A percentile compares a stretch with the other conserved stretches of the same genome.
These are phyloP conservation scores for Plasmodium gonderi DNA, from an alignment of 169 alveolate genomes.

Conservation along the genomic window DNA sequence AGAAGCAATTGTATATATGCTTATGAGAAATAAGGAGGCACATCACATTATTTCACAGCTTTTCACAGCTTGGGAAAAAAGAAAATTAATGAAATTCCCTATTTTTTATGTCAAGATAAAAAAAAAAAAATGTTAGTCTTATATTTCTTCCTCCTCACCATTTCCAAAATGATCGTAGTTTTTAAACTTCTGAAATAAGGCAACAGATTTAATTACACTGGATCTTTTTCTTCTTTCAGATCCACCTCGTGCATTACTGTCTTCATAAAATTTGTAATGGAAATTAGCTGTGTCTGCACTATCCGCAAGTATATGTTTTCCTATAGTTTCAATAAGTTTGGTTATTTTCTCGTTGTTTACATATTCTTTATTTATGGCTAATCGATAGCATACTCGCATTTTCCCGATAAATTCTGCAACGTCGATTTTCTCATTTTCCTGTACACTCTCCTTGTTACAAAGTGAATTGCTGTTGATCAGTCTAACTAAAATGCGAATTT, in stretches of 20 bases:
- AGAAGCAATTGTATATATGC: not conserved
- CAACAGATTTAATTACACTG: constrained; percentile 89
- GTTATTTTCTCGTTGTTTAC: constrained; percentile 85
- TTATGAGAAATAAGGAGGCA: not conserved
- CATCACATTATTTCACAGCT: not conserved
- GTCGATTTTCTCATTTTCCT: constrained; percentile 79
- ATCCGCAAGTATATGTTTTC: constrained; percentile 86
- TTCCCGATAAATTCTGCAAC: constrained; percentile 89
- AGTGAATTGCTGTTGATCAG: constrained; percentile 82
- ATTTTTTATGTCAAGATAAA: no score
- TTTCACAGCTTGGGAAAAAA: no score
- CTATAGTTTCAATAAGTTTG: constrained; percentile 87
- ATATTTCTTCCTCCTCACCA: not conserved
- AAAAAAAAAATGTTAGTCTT: not conserved
- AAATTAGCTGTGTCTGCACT: constrained; percentile 89
- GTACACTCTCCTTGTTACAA: constrained; percentile 79
- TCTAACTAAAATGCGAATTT: constrained; percentile 86
- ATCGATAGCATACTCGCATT: constrained; percentile 86
- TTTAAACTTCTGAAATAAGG: constrained; percentile 89
- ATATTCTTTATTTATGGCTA: constrained; percentile 79
- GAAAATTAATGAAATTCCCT: no score
- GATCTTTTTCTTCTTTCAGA: constrained; percentile 83
- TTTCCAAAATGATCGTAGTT: constrained; percentile 85
- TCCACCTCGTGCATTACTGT: constrained; percentile 15
- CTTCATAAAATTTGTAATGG: constrained; percentile 84